phyloP scores from a whole-genome alignment of 768 basidiomycete genomes.

The Lactarius hengduanensis region DNA sequence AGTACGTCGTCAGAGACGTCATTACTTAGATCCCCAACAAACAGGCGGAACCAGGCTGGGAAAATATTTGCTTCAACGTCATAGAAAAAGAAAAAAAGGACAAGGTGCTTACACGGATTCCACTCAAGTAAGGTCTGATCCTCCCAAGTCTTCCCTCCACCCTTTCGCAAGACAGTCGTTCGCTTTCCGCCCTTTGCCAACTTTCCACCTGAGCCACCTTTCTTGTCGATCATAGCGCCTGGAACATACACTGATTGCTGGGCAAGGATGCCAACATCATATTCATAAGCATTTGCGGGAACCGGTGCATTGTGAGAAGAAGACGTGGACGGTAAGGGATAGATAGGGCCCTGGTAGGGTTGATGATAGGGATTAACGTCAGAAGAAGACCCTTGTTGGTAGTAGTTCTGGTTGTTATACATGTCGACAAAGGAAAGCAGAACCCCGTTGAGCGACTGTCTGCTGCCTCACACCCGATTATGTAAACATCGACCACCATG shows the following conservation, averaged over 20 bases:
- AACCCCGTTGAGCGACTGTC: neutral
- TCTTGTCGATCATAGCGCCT: constrained; percentile 86
- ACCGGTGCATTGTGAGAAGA: constrained; percentile 74
- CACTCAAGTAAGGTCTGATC: constrained; percentile 96
- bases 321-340: constrained; percentile 58
- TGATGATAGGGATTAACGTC: constrained; percentile 83
- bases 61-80: constrained; percentile 17
- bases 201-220: constrained; percentile 82
- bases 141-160: constrained; percentile 97
- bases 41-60: constrained; percentile 93
- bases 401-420: constrained; percentile 50
- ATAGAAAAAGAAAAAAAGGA: neutral
- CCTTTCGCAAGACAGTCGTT: constrained; percentile 91
- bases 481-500: neutral
- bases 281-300: constrained; percentile 88
- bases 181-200: constrained; percentile 88
- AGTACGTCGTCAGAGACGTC: constrained; percentile 97
- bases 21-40: constrained; percentile 97
- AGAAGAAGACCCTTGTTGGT: constrained; percentile 27
- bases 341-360: constrained; percentile 74
- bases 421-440: constrained; percentile 33
- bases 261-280: constrained; percentile 86
- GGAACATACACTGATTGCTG: constrained; percentile 93
- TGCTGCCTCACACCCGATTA: constrained; percentile 2
- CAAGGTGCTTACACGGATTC: constrained; percentile 77